phyloP scores from a whole-genome alignment of 495 filamentous ascomycete species.

The Pyrenopolyporus hunteri region DNA sequence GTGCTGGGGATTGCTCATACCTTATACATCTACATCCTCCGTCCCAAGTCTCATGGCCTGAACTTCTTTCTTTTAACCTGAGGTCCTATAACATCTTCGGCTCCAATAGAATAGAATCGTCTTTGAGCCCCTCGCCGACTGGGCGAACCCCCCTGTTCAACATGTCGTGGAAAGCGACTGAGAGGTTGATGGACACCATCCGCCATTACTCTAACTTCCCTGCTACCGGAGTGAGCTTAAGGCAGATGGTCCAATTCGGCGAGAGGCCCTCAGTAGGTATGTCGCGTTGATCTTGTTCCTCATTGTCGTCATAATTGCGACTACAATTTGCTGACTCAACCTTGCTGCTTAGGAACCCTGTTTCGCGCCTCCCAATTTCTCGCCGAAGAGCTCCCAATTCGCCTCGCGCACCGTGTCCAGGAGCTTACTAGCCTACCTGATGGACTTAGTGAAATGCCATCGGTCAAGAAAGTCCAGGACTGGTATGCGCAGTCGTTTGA shows the following conservation, averaged over 20 bases:
- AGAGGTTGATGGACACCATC: constrained; percentile 96
- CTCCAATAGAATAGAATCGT: neutral
- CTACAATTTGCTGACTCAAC: constrained; percentile 36
- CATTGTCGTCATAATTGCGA: constrained; percentile 16
- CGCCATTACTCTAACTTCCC: constrained; percentile 97
- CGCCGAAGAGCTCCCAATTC: constrained; percentile 96
- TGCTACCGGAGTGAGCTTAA: constrained; percentile 91
- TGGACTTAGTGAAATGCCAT: constrained; percentile 97
- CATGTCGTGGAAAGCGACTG: constrained; percentile 89
- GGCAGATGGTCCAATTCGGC: constrained; percentile 99
- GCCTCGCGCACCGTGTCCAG: constrained; percentile 92
- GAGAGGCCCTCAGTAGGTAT: constrained; percentile 85
- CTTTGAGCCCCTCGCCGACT: constrained; percentile 22
- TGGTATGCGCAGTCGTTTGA: constrained; percentile 99
- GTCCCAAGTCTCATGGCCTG: constrained; percentile 32
- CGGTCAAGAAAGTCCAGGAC: constrained; percentile 90
- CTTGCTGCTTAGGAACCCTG: constrained; percentile 71
- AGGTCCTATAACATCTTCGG: constrained; percentile 21
- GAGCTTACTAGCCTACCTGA: constrained; percentile 93
- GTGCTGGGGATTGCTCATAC: constrained; percentile 44
- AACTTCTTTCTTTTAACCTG: constrained; percentile 17
- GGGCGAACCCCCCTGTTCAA: constrained; percentile 45
- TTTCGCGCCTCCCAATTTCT: constrained; percentile 98
- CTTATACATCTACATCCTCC: constrained; percentile 11
- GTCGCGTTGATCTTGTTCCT: constrained; percentile 36